Base-by-base conservation (phyloP, 352 stramenopile species). In the Phytophthora capsici region DNA sequence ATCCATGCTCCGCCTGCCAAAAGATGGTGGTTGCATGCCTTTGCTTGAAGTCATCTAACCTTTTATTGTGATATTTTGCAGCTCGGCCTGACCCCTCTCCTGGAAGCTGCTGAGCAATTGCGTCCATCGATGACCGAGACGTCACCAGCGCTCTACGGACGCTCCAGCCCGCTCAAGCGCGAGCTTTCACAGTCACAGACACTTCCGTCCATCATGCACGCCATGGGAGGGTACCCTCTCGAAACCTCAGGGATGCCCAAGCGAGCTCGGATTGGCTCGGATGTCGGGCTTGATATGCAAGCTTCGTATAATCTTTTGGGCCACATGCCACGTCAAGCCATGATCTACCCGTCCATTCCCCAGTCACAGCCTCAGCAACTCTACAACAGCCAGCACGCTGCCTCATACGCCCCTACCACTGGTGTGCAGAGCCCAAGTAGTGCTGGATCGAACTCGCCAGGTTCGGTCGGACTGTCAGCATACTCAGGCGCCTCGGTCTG, bases 71-170 rank as follows among this genome's bases (percentile, higher is more conserved):
- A 22, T 66, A 32, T 63, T 57, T 56, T 17, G 26, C 45, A 90
- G 78, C 80, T 86, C 65, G 82, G 79, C 12, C 71, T 90, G 37
- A 78, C 55, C 9, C 77, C 86, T 17, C 71, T 90, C 22, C 53
- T 90, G 1, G 77, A 90, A 82, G 79, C 82, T 2, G 79, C 77
- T 7, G 70, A 90, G 65, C 79, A 90, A 73, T 37, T 74, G 23
- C 63, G 67, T 32, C 63, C 66, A 48, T 69, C 57, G 38, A 63
- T 62, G 23, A 6, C 26, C 14, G 54, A 80, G n/a, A 61, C 38
- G 7, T 57, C 47, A 22, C 43, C 43, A 26, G 26, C 51, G 22
- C 19, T 61, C 16, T 64, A 57, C 26, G 30, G 40, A 1, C 57
- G 51, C 41, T 63, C 57, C 32, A 81, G 58, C 32, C 67, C 57